Base-by-base conservation (phyloP, 106 monocot genomes). In the Dendrobium huoshanense region DNA sequence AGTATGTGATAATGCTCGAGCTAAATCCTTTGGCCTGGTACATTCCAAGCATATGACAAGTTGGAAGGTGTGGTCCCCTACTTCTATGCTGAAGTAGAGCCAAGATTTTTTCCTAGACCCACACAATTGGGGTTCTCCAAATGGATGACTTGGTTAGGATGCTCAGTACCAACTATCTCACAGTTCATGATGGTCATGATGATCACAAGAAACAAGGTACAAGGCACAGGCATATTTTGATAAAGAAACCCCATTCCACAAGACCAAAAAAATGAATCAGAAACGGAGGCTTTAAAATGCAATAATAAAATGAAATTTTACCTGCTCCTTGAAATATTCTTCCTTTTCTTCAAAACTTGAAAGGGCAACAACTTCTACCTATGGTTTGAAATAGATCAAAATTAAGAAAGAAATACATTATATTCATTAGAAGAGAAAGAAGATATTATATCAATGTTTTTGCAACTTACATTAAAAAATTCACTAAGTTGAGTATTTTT, bases 271-370 rank as follows among this genome's bases (percentile, higher is more conserved):
- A 70, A 37, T 70, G 37, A 70, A 17, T 15, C 29, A 37, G 15
- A 29, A 11, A 70, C 17, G 37, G 70, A 70, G 2, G 15, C 15
- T 70, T 13, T 70, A 70, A 70, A 70, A 15, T 33, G 70, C 70
- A 70, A 37, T 15, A 15, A 70, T 11, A 37, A 37, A 29, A 70
- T 70, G 37, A 15, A 70, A 61, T 8, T 6, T 7, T 77, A 96
- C 98, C 91, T 98, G 94, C 78, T 95, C 94, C 83, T 92, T 92
- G 67, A 98, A 98, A 78, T 86, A 88, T 37, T 98, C 94, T 83
- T 95, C 98, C 87, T 92, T 98, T 79, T 95, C 92, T 79, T 98
- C 98, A 78, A 86, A 98, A 86, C 92, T 98, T 77, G 94, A 88
- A 75, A 98, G 91, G 76, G 92, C 94, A 55, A 91, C 89, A 74